Conservation (phyloP, 2,329 filamentous ascomycete genomes). For the Fusarium sp. region DNA sequence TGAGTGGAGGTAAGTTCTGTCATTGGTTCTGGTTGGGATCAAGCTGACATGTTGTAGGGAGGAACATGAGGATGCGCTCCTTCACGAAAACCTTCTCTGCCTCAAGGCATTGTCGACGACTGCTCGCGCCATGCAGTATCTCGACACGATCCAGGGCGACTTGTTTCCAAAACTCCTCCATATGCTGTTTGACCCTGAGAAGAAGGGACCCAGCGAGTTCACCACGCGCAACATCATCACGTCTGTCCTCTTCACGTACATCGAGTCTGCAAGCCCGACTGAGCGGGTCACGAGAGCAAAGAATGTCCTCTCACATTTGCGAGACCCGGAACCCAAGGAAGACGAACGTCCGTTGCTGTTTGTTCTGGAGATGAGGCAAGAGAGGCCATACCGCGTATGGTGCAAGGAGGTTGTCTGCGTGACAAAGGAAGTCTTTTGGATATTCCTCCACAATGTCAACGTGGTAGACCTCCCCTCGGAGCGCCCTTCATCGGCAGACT, state of each 20-base stretch:
- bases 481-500: slow-evolving; percentile 43
- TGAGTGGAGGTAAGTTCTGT: slow-evolving; percentile 81
- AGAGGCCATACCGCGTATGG: slow-evolving; percentile 91
- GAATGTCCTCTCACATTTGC: slow-evolving; percentile 79
- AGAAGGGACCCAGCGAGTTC: slow-evolving; percentile 96
- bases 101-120: slow-evolving; percentile 95
- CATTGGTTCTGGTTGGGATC: neutral
- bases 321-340: slow-evolving; percentile 78
- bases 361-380: slow-evolving; percentile 85
- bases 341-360: slow-evolving; percentile 81
- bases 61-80: slow-evolving; percentile 91
- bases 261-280: slow-evolving; percentile 68
- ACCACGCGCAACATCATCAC: slow-evolving; percentile 90
- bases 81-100: slow-evolving; percentile 91
- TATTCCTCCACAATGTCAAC: slow-evolving; percentile 94
- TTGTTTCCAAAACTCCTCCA: slow-evolving; percentile 85
- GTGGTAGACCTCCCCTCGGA: slow-evolving; percentile 72
- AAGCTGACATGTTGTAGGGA: slow-evolving; percentile 63
- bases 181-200: slow-evolving; percentile 97
- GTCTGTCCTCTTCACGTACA: slow-evolving; percentile 86
- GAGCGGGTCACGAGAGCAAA: slow-evolving; percentile 73
- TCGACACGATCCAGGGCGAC: slow-evolving; percentile 78
- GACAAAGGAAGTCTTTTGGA: slow-evolving; percentile 99
- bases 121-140: slow-evolving; percentile 80
- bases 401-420: slow-evolving; percentile 91